Base-by-base conservation (phyloP, 192 early-diverging fungal genomes). In the Dispira simplex region DNA sequence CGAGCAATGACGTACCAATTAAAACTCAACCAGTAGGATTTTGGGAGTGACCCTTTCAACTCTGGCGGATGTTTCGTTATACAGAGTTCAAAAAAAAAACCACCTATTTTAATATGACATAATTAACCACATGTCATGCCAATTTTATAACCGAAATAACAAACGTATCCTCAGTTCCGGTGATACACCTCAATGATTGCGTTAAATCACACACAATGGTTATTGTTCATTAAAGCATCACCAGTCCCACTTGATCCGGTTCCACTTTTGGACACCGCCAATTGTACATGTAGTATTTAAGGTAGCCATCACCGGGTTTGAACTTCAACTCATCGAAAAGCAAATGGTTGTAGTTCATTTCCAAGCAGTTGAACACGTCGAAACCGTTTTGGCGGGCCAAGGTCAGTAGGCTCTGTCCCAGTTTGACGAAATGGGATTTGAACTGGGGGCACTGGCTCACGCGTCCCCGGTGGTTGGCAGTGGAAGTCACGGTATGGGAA, bases 261-360 rank as follows among this genome's bases (percentile, higher is more conserved):
- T 78, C 70, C 32, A 95, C 70, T 12, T 79, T 75, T 55, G 80
- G 81, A 58, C 89, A 90, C 58, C 78, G 75, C 82, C 92, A 99
- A 77, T 99, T 99, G 78, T 91, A 99, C 64, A 99, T 71, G 71
- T 99, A 99, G 76, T 90, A 99, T 70, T 96, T 86, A 63, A 99
- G 74, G 70, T 82, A 81, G 0, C 97, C 97, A 66, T 99, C 94
- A 47, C 97, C 97, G 18, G 79, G 76, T 46, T 91, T 90, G 75
- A 98, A 99, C 68, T 87, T 88, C 23, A 95, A 83, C 26, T 88
- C 84, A 5, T 88, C 82, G 4, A 88, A 69, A 67, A 95, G 92
- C 62, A 79, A 55, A 8, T 69, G 57, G 75, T 99, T 99, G 62
- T 93, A 90, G 90, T 95, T 89, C 69, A 98, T 77, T 63, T 90